Evolutionary conservation across 176 grass and related monocot genomes (phyloP).

Genomic region (Hordeum marinum): DNA sequence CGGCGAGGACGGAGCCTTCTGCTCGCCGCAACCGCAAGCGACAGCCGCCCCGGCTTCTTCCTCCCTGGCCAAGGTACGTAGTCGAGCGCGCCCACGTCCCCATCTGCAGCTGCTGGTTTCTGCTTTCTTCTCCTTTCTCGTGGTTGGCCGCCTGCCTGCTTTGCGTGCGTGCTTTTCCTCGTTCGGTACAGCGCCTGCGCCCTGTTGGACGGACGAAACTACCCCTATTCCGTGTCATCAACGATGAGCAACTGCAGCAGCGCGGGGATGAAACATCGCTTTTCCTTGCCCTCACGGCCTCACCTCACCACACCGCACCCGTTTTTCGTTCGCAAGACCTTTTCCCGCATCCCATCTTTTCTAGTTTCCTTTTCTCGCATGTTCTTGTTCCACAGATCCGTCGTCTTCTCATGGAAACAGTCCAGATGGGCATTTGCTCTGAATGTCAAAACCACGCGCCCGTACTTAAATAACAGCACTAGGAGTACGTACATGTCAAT

Average conservation of each 20-base stretch:
- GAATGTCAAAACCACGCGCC: too few relatives aligned
- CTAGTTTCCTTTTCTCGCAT: too few relatives aligned
- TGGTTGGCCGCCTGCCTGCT: conserved; percentile 1
- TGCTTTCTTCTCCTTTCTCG: not conserved
- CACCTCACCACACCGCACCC: not conserved
- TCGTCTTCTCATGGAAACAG: too few relatives aligned
- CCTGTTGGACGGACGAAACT: too few relatives aligned
- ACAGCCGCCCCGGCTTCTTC: not conserved
- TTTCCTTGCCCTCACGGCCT: not conserved
- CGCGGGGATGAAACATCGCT: conserved; percentile 32
- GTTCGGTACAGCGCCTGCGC: not conserved
- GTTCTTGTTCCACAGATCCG: not conserved
- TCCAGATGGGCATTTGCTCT: not conserved
- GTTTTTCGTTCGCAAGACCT: conserved; percentile 20
- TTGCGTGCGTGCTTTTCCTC: not conserved
- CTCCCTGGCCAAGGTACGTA: conserved; percentile 1
- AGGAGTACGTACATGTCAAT: too few relatives aligned
- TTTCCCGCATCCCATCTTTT: conserved; percentile 3
- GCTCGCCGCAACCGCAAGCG: too few relatives aligned
- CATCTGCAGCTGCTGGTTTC: not conserved
- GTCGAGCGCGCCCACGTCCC: not conserved
- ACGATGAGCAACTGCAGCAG: too few relatives aligned
- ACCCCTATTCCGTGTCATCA: too few relatives aligned
- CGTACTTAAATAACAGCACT: too few relatives aligned
- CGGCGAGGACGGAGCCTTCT: conserved; percentile 53